Evolutionary conservation across 2,329 filamentous ascomycete species (phyloP).

Genomic region (Juglanconis juglandina): DNA sequence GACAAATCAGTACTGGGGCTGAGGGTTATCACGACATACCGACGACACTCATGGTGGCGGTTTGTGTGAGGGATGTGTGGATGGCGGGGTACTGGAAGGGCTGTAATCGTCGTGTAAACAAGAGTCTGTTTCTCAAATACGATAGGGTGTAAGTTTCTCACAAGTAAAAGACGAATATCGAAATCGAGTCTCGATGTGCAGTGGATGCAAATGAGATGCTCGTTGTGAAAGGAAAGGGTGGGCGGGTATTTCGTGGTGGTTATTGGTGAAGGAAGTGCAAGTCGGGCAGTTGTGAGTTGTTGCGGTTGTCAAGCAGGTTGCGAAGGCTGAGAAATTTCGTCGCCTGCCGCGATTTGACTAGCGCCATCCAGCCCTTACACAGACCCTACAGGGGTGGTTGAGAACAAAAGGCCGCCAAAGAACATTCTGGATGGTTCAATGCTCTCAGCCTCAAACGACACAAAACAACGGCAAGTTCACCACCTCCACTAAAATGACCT

Average conservation of each 20-base stretch:
- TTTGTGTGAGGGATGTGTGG: slow-evolving; percentile 15
- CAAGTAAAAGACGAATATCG: neutral
- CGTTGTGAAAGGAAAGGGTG: neutral
- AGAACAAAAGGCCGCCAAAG: neutral
- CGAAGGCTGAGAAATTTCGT: neutral
- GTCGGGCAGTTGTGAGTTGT: neutral
- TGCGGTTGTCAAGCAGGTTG: neutral
- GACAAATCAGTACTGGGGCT: slow-evolving; percentile 4
- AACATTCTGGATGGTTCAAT: neutral
- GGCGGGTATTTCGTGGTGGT: neutral
- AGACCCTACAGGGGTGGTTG: neutral
- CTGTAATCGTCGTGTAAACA: slow-evolving; percentile 8
- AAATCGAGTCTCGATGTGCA: neutral
- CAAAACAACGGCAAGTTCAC: no score
- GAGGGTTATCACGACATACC: slow-evolving; percentile 36
- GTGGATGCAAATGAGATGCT: neutral
- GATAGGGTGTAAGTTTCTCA: neutral
- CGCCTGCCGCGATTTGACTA: neutral
- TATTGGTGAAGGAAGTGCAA: neutral
- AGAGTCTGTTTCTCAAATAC: neutral
- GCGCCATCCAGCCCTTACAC: no score
- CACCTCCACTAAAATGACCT: no score
- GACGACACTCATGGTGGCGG: slow-evolving; percentile 53
- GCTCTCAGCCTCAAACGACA: neutral
- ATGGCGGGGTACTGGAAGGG: slow-evolving; percentile 20